These are phyloP conservation scores for Colletotrichum salicis DNA, from an alignment of 2,329 filamentous ascomycete species.

Conservation along the genomic window DNA sequence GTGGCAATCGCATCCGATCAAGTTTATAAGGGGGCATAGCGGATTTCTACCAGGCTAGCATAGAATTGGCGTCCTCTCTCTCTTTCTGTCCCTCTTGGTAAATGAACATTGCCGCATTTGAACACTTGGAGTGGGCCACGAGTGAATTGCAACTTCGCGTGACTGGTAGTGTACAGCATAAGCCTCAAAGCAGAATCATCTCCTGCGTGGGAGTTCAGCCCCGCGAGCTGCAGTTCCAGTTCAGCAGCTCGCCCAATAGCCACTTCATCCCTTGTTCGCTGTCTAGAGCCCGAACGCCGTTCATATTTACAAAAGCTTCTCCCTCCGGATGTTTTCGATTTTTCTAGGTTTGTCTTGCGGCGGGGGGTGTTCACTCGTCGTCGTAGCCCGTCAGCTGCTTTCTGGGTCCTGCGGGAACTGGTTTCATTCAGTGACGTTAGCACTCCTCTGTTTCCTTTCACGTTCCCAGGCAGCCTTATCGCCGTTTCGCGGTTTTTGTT, in stretches of 20 bases:
- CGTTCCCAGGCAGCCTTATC: neutral
- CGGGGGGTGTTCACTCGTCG: slow-evolving; percentile 53
- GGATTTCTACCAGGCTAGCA: slow-evolving; percentile 17
- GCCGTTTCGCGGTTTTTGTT: neutral
- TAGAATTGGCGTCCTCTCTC: slow-evolving; percentile 28
- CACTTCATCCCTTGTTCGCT: slow-evolving; percentile 15
- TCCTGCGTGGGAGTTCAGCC: neutral
- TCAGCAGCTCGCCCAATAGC: slow-evolving; percentile 3
- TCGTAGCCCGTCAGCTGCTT: slow-evolving; percentile 71
- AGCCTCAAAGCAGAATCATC: neutral
- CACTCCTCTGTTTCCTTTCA: neutral
- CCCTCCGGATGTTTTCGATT: slow-evolving; percentile 1
- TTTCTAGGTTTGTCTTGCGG: neutral
- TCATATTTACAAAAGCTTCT: slow-evolving; percentile 38
- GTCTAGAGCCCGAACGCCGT: slow-evolving; percentile 37
- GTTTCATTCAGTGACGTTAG: slow-evolving; percentile 19
- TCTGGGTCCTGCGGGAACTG: slow-evolving; percentile 68
- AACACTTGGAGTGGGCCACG: slow-evolving; percentile 5
- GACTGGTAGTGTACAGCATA: slow-evolving; percentile 26
- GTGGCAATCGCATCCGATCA: neutral
- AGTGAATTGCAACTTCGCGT: slow-evolving; percentile 22
- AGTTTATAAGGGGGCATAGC: slow-evolving; percentile 36
- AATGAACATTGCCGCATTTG: neutral
- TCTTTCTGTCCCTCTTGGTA: neutral
- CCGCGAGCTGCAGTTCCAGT: neutral